Evolutionary conservation across 73 alveolate species (phyloP).

Genomic region (Breviolum minutum): DNA sequence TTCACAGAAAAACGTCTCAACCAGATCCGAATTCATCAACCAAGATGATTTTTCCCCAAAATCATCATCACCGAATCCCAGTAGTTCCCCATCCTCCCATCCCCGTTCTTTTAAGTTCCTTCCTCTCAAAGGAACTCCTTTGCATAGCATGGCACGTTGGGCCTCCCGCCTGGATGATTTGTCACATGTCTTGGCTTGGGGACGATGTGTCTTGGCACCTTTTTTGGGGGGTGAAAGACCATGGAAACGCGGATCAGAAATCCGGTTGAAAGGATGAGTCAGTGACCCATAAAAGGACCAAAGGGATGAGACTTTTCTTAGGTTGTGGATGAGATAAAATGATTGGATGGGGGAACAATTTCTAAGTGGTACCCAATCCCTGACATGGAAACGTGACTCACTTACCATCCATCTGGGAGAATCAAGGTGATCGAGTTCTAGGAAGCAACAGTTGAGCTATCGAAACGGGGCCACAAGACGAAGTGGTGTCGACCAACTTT

Average conservation of each 20-base stretch:
- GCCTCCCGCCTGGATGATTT: slow-evolving; percentile 76
- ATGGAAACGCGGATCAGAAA: no score
- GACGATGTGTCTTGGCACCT: slow-evolving; percentile 20
- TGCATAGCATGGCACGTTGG: slow-evolving; percentile 61
- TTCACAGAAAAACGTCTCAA: not conserved
- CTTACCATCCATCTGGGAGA: no score
- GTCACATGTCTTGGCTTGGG: slow-evolving; percentile 78
- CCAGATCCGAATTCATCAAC: not conserved
- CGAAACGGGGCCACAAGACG: not conserved
- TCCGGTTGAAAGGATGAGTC: no score
- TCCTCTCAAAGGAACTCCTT: slow-evolving; percentile 34
- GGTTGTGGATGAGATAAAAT: no score
- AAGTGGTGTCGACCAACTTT: no score
- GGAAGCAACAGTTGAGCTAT: not conserved
- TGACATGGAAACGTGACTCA: no score
- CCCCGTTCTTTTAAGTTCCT: not conserved
- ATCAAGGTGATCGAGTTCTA: no score
- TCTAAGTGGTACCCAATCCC: no score
- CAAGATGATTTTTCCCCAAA: not conserved
- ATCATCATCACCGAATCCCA: not conserved
- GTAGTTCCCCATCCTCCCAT: not conserved
- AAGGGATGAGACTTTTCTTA: no score
- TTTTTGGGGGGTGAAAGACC: no score
- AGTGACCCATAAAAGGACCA: no score
- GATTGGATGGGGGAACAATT: no score